Base-by-base conservation (phyloP, 148 eudicot genomes). In the Heliosperma pusillum region DNA sequence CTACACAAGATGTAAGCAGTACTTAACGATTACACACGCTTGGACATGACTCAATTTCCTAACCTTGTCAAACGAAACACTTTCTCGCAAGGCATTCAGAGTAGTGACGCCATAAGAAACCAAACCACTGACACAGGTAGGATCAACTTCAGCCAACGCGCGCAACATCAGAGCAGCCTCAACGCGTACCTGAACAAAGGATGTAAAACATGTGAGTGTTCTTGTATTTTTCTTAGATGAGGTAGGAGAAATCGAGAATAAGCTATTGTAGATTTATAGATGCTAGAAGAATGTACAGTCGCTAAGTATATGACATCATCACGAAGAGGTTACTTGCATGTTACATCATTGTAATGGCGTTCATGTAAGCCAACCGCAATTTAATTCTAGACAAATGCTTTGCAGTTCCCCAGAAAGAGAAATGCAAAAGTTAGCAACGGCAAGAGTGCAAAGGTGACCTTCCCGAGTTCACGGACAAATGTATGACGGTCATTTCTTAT, bases 61-160 rank as follows among this genome's bases (percentile, higher is more conserved):
- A 83, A 95, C 99, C 99, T 89, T 95, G 82, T 90, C 92, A 87
- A 89, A 95, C 13, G 96, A 84, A 57, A 88, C 85, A 83, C 85
- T 95, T 81, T 95, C 99, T 80, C 97, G 88, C 53, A 86, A 83
- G 74, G 97, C 97, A 69, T 81, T 82, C 60, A 95, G 81, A 69
- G 84, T 89, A 13, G 99, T 92, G 79, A 88, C 87, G 64, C 94
- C 97, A 82, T 83, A 95, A 74, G 97, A 92, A 76, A 95, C 88
- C 89, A 95, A 85, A 75, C 99, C 99, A 76, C 99, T 91, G 83
- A 95, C 96, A 82, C 97, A 92, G 50, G 93, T 88, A 52, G 99
- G 99, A 85, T 95, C 99, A 88, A 95, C 96, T 88, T 95, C 99
- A 75, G 96, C 97, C 81, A 95, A 76, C 59, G 90, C 86, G 72